Percentiles rank a stretch among this genome's conserved stretches.
Conservation (phyloP, 2,329 filamentous ascomycete genomes). For the Didymella exigua region DNA sequence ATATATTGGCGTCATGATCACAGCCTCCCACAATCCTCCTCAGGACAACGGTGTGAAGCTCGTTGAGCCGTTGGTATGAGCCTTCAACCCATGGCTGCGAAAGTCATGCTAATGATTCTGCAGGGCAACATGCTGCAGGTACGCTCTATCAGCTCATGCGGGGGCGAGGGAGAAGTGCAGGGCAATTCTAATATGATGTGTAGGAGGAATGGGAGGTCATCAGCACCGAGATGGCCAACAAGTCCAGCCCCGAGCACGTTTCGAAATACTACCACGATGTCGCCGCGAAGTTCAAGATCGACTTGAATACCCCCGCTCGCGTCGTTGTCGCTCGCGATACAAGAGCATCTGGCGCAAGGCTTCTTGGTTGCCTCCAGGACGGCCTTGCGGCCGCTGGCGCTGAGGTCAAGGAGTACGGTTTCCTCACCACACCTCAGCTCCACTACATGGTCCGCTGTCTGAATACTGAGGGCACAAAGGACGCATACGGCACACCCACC, state of each 20-base stretch:
- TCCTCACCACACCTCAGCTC: slow-evolving; percentile 94
- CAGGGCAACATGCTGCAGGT: slow-evolving; percentile 86
- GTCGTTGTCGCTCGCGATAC: slow-evolving; percentile 94
- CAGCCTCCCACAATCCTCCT: slow-evolving; percentile 69
- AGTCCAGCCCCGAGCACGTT: slow-evolving; percentile 74
- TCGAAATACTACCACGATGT: slow-evolving; percentile 77
- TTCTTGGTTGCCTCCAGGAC: slow-evolving; percentile 78
- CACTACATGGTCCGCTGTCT: slow-evolving; percentile 95
- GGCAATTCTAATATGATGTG: slow-evolving; percentile 22
- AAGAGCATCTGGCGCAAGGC: slow-evolving; percentile 83
- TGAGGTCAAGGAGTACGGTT: slow-evolving; percentile 82
- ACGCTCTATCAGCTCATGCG: slow-evolving; percentile 1
- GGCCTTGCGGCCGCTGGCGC: slow-evolving; percentile 77
- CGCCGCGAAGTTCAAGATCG: slow-evolving; percentile 63
- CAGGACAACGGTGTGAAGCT: slow-evolving; percentile 74
- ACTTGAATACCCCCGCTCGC: slow-evolving; percentile 70
- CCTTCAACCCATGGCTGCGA: background rate
- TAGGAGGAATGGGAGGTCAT: slow-evolving; percentile 85
- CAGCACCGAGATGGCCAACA: slow-evolving; percentile 89
- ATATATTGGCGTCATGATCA: slow-evolving; percentile 86
- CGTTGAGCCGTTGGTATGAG: slow-evolving; percentile 81
- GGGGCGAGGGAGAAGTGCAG: background rate
- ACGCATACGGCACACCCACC: slow-evolving; percentile 85
- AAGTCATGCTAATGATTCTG: slow-evolving; percentile 22
- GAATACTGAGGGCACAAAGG: slow-evolving; percentile 87